Evolutionary conservation across 306 rosid species (phyloP), one percentile per base, ranked within the genome.

Genomic region (Canavalia gladiata): DNA sequence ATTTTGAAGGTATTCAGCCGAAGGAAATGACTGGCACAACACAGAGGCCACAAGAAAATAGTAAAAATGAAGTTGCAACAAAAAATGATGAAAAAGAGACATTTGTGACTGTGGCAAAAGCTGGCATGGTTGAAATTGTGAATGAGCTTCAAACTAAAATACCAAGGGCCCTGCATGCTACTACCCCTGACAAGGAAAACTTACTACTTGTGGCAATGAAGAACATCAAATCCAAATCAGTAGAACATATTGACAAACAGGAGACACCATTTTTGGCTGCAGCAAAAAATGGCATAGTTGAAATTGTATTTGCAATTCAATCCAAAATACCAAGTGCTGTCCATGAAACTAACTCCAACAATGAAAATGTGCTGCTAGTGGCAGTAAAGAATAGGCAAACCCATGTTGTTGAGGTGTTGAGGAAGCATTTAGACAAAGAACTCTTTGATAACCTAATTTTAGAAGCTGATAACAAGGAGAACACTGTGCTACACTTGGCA

Each of bases 401-500:
- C 0, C 42, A 0, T 12, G 47, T 86, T 29, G 55, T 68, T 42
- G 7, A 28, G 41, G 0, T 0, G 29, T 54, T 84, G 35, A 1
- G 0, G 1, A 30, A 70, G 1, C 12, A 2, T 0, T 39, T 45
- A 37, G 8, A 28, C 1, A 39, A 57, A 8, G 7, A 45, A 5
- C 4, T 3, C 2, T 68, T 78, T 34, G 0, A 13, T 1, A 45
- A 4, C 39, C 4, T 85, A 9, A 13, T 46, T 4, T 0, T 1
- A 0, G 69, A 31, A 41, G 1, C 34, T 5, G 86, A 85, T 52
- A 1, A 11, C 0, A 0, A 4, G 0, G 84, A 42, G 18, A 85
- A 85, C 34, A 85, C 80, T 0, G 72, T 79, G 29, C 18, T 82
- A 45, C 88, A 77, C n/a, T 46, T 82, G 0, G 86, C 86, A 7